phyloP scores from a whole-genome alignment of 495 filamentous ascomycete species.

The Chlorociboria aeruginascens region DNA sequence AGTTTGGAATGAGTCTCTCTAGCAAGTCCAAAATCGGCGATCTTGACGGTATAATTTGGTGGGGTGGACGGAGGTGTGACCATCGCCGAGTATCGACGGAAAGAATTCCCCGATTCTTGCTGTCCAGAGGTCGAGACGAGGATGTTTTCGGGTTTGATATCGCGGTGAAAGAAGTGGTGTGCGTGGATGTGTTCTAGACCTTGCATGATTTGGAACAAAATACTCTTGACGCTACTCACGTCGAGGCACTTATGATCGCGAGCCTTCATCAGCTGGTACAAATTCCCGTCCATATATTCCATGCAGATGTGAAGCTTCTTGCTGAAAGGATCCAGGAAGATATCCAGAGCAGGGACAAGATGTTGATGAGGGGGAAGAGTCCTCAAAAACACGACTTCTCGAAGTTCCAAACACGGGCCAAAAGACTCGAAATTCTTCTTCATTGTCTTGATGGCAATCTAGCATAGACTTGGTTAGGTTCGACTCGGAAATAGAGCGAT shows the following conservation, averaged over 20 bases:
- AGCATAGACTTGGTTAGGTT: slow-evolving; percentile 18
- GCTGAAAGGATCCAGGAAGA: slow-evolving; percentile 92
- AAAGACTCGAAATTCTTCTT: slow-evolving; percentile 98
- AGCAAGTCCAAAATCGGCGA: slow-evolving; percentile 97
- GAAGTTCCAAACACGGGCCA: slow-evolving; percentile 74
- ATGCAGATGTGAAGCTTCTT: slow-evolving; percentile 96
- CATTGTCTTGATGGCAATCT: slow-evolving; percentile 99
- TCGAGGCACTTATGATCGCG: slow-evolving; percentile 91
- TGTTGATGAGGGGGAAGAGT: slow-evolving; percentile 80
- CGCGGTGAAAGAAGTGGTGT: slow-evolving; percentile 95
- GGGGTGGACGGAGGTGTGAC: slow-evolving; percentile 93
- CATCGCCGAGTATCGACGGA: slow-evolving; percentile 82
- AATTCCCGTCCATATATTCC: slow-evolving; percentile 99
- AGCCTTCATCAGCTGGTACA: slow-evolving; percentile 98
- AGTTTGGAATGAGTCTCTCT: slow-evolving; percentile 92
- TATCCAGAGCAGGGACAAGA: slow-evolving; percentile 92
- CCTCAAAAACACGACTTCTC: slow-evolving; percentile 92
- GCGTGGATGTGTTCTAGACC: slow-evolving; percentile 96
- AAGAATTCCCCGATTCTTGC: slow-evolving; percentile 65
- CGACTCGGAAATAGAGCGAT: not conserved
- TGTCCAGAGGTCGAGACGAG: slow-evolving; percentile 85
- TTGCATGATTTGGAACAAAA: slow-evolving; percentile 90
- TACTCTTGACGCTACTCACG: slow-evolving; percentile 87
- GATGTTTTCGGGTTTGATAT: slow-evolving; percentile 99
- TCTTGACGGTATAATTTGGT: slow-evolving; percentile 90